These are phyloP conservation scores for Malus hybrid DNA, from an alignment of 331 rosid genomes.

Conservation along the genomic window DNA sequence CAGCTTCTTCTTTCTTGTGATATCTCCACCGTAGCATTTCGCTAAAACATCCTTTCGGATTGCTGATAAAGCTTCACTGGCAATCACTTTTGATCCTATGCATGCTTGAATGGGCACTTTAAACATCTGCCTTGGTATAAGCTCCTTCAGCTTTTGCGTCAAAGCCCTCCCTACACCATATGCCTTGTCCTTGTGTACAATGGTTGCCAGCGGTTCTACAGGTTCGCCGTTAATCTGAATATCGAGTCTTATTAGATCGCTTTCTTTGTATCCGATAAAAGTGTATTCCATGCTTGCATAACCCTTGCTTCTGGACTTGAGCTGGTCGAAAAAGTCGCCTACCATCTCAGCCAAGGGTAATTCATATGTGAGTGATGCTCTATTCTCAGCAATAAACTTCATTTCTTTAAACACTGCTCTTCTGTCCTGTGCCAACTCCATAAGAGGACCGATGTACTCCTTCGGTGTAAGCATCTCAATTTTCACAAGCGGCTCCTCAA, in stretches of 20 bases:
- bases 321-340: constrained; percentile 96
- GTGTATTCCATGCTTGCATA: constrained; percentile 98
- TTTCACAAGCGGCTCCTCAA: constrained; percentile 93
- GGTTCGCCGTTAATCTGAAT: constrained; percentile 74
- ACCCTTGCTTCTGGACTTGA: constrained; percentile 92
- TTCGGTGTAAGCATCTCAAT: constrained; percentile 91
- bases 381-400: constrained; percentile 75
- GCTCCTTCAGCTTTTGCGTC: constrained; percentile 88
- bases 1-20: constrained; percentile 78
- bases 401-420: constrained; percentile 80
- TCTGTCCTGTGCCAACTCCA: constrained; percentile 90
- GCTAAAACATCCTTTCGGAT: constrained; percentile 90
- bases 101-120: constrained; percentile 94
- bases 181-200: constrained; percentile 86
- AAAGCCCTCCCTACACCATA: constrained; percentile 89
- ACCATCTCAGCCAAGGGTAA: constrained; percentile 97
- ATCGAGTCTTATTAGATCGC: constrained; percentile 77
- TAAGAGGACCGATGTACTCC: constrained; percentile 79
- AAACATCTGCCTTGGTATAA: constrained; percentile 95
- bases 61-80: constrained; percentile 87
- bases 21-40: constrained; percentile 94
- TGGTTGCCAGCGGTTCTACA: constrained; percentile 85
- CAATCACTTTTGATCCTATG: constrained; percentile 83
- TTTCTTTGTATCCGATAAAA: constrained; percentile 70
- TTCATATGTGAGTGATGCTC: constrained; percentile 69